Percentiles rank a stretch among this genome's conserved stretches.
Evolutionary conservation across 2,329 filamentous ascomycete genomes (phyloP).

Genomic region (Tolypocladium amazonense): DNA sequence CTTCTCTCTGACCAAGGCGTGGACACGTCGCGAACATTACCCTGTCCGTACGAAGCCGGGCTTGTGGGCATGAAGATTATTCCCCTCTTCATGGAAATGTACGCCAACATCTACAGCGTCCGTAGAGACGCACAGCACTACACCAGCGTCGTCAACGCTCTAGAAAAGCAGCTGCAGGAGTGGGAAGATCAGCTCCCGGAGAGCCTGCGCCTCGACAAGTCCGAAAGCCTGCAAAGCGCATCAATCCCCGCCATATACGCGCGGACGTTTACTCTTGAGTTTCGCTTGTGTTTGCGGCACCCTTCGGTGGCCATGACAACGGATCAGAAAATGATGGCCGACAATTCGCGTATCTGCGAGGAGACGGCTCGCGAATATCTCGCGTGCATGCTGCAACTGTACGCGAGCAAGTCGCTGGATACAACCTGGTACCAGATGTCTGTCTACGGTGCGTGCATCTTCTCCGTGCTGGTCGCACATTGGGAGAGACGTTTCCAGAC

Average conservation of each 20-base stretch:
- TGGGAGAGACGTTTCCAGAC: constrained; percentile 56
- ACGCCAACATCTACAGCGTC: constrained; percentile 64
- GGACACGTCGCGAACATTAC: constrained; percentile 40
- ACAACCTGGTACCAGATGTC: constrained; percentile 70
- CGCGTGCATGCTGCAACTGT: constrained; percentile 45
- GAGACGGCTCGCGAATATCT: constrained; percentile 56
- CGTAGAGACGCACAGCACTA: constrained; percentile 54
- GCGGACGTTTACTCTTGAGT: constrained; percentile 44
- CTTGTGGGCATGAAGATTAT: constrained; percentile 55
- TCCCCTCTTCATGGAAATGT: constrained; percentile 62
- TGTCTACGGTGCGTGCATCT: constrained; percentile 62
- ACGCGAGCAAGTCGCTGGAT: constrained; percentile 57
- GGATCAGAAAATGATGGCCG: constrained; percentile 44
- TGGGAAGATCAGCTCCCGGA: constrained; percentile 57
- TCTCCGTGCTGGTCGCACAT: constrained; percentile 59
- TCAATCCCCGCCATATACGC: constrained; percentile 44
- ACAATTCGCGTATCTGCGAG: constrained; percentile 56
- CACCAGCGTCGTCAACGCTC: constrained; percentile 46
- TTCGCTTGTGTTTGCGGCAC: constrained; percentile 49
- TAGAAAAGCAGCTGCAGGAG: constrained; percentile 53
- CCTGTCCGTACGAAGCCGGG: constrained; percentile 58
- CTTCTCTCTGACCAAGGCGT: constrained; percentile 54
- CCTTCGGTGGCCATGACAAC: constrained; percentile 47
- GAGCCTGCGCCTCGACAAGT: constrained; percentile 40
- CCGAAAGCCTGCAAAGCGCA: constrained; percentile 27